Evolutionary conservation across 768 basidiomycete genomes (phyloP).

Genomic region (Plicaturopsis crispa): DNA sequence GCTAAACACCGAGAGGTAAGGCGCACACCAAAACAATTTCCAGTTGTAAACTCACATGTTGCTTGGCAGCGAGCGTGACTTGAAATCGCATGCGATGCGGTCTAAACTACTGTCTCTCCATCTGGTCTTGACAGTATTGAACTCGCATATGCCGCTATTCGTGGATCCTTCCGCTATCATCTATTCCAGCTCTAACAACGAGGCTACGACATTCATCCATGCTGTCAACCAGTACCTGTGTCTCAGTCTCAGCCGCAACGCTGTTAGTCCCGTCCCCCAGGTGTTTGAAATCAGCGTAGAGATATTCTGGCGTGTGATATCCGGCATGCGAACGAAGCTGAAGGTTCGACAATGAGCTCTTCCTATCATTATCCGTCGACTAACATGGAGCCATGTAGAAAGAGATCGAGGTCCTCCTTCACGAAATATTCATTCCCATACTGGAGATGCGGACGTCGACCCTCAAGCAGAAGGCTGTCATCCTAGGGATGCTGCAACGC

Average conservation of each 20-base stretch:
- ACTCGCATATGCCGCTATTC: conserved; percentile 86
- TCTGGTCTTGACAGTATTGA: conserved; percentile 85
- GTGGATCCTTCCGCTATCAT: conserved; percentile 86
- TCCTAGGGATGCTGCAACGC: conserved; percentile 80
- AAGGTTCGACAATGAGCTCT: conserved; percentile 51
- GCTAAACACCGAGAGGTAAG: conserved; percentile 85
- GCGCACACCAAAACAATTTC: background rate
- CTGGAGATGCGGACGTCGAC: conserved; percentile 97
- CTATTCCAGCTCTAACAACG: conserved; percentile 82
- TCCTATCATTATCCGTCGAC: background rate
- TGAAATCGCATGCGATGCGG: conserved; percentile 95
- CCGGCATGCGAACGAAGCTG: conserved; percentile 89
- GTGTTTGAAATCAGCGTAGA: conserved; percentile 98
- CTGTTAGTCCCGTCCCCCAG: conserved; percentile 89
- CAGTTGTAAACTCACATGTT: background rate
- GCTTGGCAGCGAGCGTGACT: conserved; percentile 77
- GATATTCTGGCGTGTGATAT: conserved; percentile 96
- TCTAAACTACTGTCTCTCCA: conserved; percentile 93
- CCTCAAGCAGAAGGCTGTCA: conserved; percentile 88
- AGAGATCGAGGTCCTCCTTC: conserved; percentile 97
- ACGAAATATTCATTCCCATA: conserved; percentile 98
- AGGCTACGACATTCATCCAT: conserved; percentile 85
- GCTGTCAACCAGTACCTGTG: conserved; percentile 96
- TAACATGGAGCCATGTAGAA: conserved; percentile 48
- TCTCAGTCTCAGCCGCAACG: conserved; percentile 86